phyloP scores from a whole-genome alignment of 2,329 filamentous ascomycete genomes.

The Aureobasidium namibiae region DNA sequence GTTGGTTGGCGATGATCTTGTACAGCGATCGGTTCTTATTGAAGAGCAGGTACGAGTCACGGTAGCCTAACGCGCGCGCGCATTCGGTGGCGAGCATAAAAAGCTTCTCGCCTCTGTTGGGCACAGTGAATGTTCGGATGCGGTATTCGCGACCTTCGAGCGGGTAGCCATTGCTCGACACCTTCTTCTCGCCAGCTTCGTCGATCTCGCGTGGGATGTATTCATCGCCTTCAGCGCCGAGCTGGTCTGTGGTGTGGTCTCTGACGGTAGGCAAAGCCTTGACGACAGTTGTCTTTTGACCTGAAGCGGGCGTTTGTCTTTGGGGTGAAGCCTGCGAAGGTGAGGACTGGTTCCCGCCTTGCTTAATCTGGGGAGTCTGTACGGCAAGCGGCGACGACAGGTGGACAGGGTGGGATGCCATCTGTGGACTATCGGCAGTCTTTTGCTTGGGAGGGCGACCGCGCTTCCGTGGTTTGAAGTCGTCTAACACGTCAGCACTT shows the following conservation, averaged over 20 bases:
- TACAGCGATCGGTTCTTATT: constrained; percentile 96
- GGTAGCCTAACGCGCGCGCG: constrained; percentile 83
- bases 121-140: constrained; percentile 88
- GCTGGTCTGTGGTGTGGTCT: constrained; percentile 94
- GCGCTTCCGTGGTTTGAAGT: constrained; percentile 47
- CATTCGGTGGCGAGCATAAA: constrained; percentile 99
- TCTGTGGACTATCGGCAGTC: constrained; percentile 51
- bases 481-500: constrained; percentile 29
- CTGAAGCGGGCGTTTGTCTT: constrained; percentile 63
- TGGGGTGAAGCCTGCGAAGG: constrained; percentile 57
- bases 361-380: constrained; percentile 47
- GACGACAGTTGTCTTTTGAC: constrained; percentile 61
- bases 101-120: constrained; percentile 81
- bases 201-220: constrained; percentile 92
- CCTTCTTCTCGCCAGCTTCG: constrained; percentile 89
- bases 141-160: constrained; percentile 79
- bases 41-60: constrained; percentile 96
- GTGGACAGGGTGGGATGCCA: constrained; percentile 37
- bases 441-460: constrained; percentile 56
- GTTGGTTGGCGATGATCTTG: constrained; percentile 95
- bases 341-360: constrained; percentile 41
- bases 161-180: constrained; percentile 72
- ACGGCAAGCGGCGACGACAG: constrained; percentile 42
- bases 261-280: constrained; percentile 93
- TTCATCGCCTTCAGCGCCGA: constrained; percentile 82